Evolutionary conservation across 257 asterid species (phyloP).

Genomic region (Asclepias syriaca): DNA sequence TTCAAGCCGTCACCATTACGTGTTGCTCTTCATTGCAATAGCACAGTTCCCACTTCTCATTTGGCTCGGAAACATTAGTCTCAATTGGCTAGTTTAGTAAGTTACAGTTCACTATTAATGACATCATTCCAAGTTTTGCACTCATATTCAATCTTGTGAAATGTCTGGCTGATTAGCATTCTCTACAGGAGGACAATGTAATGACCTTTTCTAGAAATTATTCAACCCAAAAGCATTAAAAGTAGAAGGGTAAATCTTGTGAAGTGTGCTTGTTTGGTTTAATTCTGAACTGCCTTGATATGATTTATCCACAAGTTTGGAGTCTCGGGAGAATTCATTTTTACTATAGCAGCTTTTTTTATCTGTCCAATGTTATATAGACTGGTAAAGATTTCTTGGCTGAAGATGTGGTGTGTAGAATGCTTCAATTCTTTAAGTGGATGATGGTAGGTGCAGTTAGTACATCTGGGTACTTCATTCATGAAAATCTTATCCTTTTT

Average conservation of each 20-base stretch:
- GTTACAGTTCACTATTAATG: background rate
- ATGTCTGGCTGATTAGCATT: background rate
- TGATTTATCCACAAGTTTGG: background rate
- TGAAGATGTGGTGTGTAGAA: too few species aligned
- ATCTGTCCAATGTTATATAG: too few species aligned
- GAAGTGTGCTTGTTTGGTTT: background rate
- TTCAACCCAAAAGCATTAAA: background rate
- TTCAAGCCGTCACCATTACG: constrained; percentile 31
- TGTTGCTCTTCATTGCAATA: constrained; percentile 23
- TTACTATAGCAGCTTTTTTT: too few species aligned
- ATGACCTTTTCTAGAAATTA: background rate
- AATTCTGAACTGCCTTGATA: background rate
- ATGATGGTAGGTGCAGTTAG: too few species aligned
- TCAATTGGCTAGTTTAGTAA: constrained; percentile 7
- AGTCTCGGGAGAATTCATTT: too few species aligned
- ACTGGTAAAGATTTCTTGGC: too few species aligned
- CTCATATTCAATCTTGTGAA: background rate
- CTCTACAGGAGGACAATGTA: background rate
- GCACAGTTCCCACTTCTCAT: constrained; percentile 16
- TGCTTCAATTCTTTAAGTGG: too few species aligned
- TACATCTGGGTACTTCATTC: too few species aligned
- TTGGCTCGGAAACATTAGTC: constrained; percentile 13
- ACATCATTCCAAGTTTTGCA: background rate
- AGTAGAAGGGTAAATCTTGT: background rate
- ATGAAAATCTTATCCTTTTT: too few species aligned